Percentiles rank a stretch among this genome's conserved stretches.
These are phyloP conservation scores for Penicillium samsonianum DNA, from an alignment of 495 filamentous ascomycete genomes.

Conservation along the genomic window DNA sequence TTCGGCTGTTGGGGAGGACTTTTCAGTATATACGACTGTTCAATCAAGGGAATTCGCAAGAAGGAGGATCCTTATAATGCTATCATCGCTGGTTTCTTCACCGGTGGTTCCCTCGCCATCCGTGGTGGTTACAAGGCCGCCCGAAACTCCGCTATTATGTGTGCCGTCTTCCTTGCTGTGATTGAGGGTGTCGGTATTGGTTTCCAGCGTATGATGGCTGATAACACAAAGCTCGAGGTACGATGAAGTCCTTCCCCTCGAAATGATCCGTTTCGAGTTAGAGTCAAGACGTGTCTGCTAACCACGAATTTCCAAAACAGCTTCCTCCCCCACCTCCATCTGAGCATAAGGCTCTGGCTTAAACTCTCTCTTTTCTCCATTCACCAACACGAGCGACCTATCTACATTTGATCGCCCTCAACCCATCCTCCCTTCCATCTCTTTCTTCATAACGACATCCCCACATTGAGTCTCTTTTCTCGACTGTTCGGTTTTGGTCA, in stretches of 20 bases:
- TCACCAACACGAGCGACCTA: slow-evolving; percentile 15
- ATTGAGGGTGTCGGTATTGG: slow-evolving; percentile 98
- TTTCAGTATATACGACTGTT: slow-evolving; percentile 93
- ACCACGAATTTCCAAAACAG: background rate
- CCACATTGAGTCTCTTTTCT: slow-evolving; percentile 47
- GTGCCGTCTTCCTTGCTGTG: slow-evolving; percentile 88
- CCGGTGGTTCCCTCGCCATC: slow-evolving; percentile 86
- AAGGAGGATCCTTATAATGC: slow-evolving; percentile 98
- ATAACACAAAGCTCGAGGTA: slow-evolving; percentile 78
- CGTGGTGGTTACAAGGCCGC: slow-evolving; percentile 87
- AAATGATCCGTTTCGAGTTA: background rate
- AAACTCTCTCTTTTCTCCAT: slow-evolving; percentile 21
- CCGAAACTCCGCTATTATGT: slow-evolving; percentile 92
- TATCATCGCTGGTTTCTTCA: slow-evolving; percentile 96
- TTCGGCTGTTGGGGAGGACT: slow-evolving; percentile 97
- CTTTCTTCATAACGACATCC: slow-evolving; percentile 36
- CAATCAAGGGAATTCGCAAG: slow-evolving; percentile 89
- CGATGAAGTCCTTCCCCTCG: background rate
- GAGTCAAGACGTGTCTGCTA: background rate
- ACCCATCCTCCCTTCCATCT: slow-evolving; percentile 19
- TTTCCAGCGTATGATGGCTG: slow-evolving; percentile 94
- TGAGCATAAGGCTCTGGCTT: slow-evolving; percentile 45
- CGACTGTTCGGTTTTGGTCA: slow-evolving; percentile 47
- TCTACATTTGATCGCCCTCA: slow-evolving; percentile 16
- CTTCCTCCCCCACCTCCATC: slow-evolving; percentile 48